These are phyloP conservation scores for Glycyrrhiza uralensis DNA, from an alignment of 306 rosid species.

Conservation along the genomic window DNA sequence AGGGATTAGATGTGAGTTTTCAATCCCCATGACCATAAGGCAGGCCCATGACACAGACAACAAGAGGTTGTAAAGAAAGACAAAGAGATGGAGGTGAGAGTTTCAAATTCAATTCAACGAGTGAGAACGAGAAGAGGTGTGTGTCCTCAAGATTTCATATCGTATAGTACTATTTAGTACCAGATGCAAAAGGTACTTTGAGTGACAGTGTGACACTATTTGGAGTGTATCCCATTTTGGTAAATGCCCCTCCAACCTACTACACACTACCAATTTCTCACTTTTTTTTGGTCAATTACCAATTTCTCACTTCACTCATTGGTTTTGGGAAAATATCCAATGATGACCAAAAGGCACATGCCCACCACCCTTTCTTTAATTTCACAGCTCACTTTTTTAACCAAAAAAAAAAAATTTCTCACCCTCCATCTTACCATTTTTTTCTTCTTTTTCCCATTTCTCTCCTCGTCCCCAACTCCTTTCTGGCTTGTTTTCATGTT, in stretches of 20 bases:
- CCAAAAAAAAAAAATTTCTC: no score
- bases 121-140: not conserved
- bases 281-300: no score
- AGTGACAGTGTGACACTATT: not conserved
- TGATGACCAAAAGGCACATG: slow-evolving; percentile 26
- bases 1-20: slow-evolving; percentile 17
- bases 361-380: not conserved
- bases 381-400: not conserved
- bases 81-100: not conserved
- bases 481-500: slow-evolving; percentile 1
- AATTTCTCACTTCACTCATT: not conserved
- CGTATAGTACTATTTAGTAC: no score
- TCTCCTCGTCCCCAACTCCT: not conserved
- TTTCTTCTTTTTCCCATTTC: not conserved
- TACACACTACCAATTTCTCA: slow-evolving; percentile 7
- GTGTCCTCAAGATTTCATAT: not conserved
- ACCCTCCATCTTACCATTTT: not conserved
- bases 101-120: no score
- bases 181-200: slow-evolving; percentile 5
- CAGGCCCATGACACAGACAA: not conserved
- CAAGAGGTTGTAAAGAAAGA: no score
- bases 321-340: slow-evolving; percentile 5
- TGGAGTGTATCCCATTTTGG: slow-evolving; percentile 30
- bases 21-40: slow-evolving; percentile 19
- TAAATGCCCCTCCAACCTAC: slow-evolving; percentile 1